Evolutionary conservation across 805 yeast species (phyloP).

Genomic region (Yamadazyma sp.): DNA sequence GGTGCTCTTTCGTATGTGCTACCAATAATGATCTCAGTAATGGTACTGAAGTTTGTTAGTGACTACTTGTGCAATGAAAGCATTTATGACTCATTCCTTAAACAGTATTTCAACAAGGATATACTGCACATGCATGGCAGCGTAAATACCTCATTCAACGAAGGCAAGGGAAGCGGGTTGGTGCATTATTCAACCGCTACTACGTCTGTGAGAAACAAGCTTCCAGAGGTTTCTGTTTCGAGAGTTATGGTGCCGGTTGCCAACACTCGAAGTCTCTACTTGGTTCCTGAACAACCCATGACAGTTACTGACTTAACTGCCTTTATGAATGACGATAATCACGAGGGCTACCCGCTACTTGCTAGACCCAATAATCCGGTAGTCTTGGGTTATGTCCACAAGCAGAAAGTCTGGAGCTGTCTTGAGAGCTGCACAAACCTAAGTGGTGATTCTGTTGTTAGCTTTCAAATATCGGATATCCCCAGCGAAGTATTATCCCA

Average conservation of each 20-base stretch:
- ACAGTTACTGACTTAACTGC: constrained; percentile 20
- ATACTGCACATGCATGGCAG: background rate
- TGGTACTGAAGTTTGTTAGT: constrained; percentile 70
- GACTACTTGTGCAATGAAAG: constrained; percentile 60
- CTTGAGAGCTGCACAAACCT: background rate
- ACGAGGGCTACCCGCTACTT: constrained; percentile 44
- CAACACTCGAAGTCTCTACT: constrained; percentile 27
- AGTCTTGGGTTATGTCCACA: constrained; percentile 36
- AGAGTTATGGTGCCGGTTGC: constrained; percentile 32
- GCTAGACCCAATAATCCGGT: constrained; percentile 25
- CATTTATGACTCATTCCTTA: constrained; percentile 57
- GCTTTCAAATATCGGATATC: constrained; percentile 23
- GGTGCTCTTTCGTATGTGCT: constrained; percentile 83
- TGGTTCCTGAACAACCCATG: constrained; percentile 26
- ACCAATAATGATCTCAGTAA: constrained; percentile 83
- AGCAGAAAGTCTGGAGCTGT: constrained; percentile 14
- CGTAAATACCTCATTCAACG: constrained; percentile 18
- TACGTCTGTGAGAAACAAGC: constrained; percentile 23
- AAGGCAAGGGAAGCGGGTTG: constrained; percentile 41
- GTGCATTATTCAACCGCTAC: constrained; percentile 32
- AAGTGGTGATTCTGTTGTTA: constrained; percentile 13
- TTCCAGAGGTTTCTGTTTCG: constrained; percentile 33
- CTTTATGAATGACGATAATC: constrained; percentile 31
- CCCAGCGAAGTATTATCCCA: constrained; percentile 22
- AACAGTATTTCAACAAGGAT: constrained; percentile 27